Evolutionary conservation across 2,329 filamentous ascomycete species (phyloP).

Genomic region (Endoconidiophora polonica): DNA sequence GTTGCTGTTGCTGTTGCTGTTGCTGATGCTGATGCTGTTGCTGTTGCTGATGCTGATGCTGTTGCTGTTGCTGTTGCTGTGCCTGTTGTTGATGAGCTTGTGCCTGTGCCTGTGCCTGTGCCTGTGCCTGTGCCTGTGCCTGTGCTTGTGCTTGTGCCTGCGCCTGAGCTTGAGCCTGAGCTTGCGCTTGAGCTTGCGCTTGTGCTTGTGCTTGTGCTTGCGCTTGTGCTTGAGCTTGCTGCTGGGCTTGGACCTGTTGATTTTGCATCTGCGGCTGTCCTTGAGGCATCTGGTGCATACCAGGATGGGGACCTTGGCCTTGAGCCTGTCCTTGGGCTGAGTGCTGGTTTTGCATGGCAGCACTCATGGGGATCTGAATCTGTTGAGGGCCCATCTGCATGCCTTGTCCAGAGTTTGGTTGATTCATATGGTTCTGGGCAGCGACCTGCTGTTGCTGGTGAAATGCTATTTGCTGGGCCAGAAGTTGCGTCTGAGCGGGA

Average conservation of each 20-base stretch:
- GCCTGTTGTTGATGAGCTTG: slow-evolving; percentile 17
- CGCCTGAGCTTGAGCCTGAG: background rate
- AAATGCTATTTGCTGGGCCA: slow-evolving; percentile 30
- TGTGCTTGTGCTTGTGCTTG: slow-evolving; percentile 16
- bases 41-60: slow-evolving; percentile 23
- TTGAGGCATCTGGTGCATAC: slow-evolving; percentile 17
- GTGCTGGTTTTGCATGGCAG: slow-evolving; percentile 15
- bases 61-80: slow-evolving; percentile 21
- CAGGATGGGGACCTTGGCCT: slow-evolving; percentile 22
- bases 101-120: slow-evolving; percentile 22
- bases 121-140: slow-evolving; percentile 3
- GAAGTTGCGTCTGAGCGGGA: slow-evolving; percentile 20
- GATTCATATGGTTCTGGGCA: slow-evolving; percentile 23
- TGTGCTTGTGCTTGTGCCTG: slow-evolving; percentile 1
- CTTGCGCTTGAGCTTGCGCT: background rate
- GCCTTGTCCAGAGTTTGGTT: slow-evolving; percentile 28
- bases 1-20: slow-evolving; percentile 19
- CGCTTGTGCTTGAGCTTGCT: slow-evolving; percentile 19
- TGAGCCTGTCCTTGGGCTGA: slow-evolving; percentile 13
- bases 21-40: slow-evolving; percentile 21
- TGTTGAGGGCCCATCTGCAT: slow-evolving; percentile 31
- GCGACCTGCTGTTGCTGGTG: slow-evolving; percentile 25
- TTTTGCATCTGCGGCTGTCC: slow-evolving; percentile 9
- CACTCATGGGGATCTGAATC: slow-evolving; percentile 13
- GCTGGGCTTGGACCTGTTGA: slow-evolving; percentile 2